Evolutionary conservation across 2,329 filamentous ascomycete genomes (phyloP), one percentile per base, ranked within the genome.

Genomic region (Ophiostoma pallidulum): DNA sequence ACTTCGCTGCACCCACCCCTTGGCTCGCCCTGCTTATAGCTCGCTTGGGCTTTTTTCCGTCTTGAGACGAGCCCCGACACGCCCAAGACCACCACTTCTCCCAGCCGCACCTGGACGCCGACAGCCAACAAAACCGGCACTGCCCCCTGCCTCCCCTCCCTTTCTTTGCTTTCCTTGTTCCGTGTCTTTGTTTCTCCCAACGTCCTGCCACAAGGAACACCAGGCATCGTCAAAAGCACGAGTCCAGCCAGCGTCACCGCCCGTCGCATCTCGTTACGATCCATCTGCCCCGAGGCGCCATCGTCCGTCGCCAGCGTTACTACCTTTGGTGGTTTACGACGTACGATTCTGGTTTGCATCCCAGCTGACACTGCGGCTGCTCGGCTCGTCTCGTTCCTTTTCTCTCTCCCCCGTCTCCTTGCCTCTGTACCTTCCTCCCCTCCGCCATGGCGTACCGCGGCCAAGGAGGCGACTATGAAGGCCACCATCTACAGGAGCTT

Each of bases 401-500:
- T 32, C 14, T 26, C 19, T 36, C 22, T 31, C 35, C 36, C 24
- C 31, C 22, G 13, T 40, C 35, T 26, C 29, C 40, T 31, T 47
- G 14, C 38, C 31, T 41, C 49, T 40, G 32, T 56, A 49, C 49
- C 47, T 32, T 51, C 46, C 54, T 50, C 48, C 39, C 44, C 37
- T 45, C 42, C 19, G 51, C 45, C 37, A 56, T 57, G 55, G 55
- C 55, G 32, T 57, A 57, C 48, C 48, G 43, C 36, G 52, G 64
- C 45, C 51, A 50, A 19, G 49, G 29, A 37, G 48, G 32, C 28
- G 75, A 75, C 48, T 82, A 80, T 56, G 71, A 78, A 48, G 74
- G 78, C 57, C 81, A 86, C 62, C 74, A 72, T 50, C 65, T 86
- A 59, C 79, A 85, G 60, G 82, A 87, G 60, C 70, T 86, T 29